Conservation (phyloP, 768 basidiomycete genomes). For the Termitomyces sp. region DNA sequence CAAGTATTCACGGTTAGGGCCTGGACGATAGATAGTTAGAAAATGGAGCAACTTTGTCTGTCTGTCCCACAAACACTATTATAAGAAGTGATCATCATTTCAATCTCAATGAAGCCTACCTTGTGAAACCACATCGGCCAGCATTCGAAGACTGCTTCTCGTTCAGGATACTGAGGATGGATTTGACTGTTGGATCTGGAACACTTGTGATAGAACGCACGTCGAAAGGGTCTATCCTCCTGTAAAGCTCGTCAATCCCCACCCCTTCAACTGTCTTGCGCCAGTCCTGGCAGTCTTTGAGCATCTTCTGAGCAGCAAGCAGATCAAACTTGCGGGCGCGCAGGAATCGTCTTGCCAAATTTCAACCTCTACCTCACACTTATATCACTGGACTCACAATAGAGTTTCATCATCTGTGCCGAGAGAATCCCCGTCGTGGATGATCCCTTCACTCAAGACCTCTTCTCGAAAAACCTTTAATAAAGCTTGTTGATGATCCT, state of each 20-base stretch:
- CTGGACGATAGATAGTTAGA: not conserved
- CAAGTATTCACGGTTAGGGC: conserved; percentile 18
- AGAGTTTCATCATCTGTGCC: conserved; percentile 56
- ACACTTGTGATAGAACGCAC: conserved; percentile 31
- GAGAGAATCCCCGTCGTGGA: conserved; percentile 56
- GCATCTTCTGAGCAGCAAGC: conserved; percentile 56
- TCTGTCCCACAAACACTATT: conserved; percentile 27
- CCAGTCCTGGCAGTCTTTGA: conserved; percentile 64
- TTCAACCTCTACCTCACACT: not conserved
- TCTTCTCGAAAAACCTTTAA: conserved; percentile 41
- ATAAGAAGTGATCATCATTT: not conserved
- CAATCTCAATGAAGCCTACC: conserved; percentile 26
- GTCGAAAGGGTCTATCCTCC: conserved; percentile 61
- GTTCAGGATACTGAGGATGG: conserved; percentile 58
- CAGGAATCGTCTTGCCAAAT: conserved; percentile 56
- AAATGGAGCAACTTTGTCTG: conserved; percentile 50
- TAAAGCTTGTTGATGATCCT: conserved; percentile 30
- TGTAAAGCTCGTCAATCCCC: conserved; percentile 62
- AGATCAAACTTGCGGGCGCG: conserved; percentile 64
- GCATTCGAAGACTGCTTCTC: conserved; percentile 61
- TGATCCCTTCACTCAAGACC: conserved; percentile 43
- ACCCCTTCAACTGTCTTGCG: conserved; percentile 54
- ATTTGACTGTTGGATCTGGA: not conserved
- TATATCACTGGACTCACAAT: conserved; percentile 32
- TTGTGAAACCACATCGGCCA: conserved; percentile 84